Evolutionary conservation across 129 eudicot species (phyloP).

Genomic region (Sambucus nigra): DNA sequence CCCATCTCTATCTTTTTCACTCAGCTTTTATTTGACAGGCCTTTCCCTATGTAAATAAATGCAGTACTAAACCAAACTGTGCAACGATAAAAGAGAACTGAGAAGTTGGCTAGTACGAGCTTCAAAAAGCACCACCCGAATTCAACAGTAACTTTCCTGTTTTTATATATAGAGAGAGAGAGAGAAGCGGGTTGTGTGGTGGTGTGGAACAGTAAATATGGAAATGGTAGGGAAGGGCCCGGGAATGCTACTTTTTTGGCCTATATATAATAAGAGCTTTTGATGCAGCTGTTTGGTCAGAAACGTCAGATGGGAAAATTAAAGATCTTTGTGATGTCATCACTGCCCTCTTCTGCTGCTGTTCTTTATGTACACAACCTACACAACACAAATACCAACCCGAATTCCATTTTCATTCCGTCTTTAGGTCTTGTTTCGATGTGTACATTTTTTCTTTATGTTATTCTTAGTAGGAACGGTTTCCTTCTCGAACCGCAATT

Average conservation of each 20-base stretch:
- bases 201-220: conserved; percentile 14
- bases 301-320: conserved; percentile 15
- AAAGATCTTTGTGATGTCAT: conserved; percentile 31
- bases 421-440: too few relatives aligned
- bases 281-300: conserved; percentile 37
- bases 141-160: conserved; percentile 5
- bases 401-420: too few relatives aligned
- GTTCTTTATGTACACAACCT: conserved; percentile 14
- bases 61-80: background rate
- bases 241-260: conserved; percentile 16
- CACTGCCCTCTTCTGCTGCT: conserved; percentile 26
- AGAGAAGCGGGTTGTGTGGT: conserved; percentile 1
- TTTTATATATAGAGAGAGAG: conserved; percentile 2
- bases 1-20: conserved; percentile 34
- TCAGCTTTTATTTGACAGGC: conserved; percentile 10
- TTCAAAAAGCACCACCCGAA: background rate
- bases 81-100: background rate
- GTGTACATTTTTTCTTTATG: too few relatives aligned
- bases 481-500: too few relatives aligned
- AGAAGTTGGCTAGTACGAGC: background rate
- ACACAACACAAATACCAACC: conserved; percentile 6
- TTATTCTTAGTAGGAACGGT: too few relatives aligned
- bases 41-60: background rate
- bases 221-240: too few relatives aligned
- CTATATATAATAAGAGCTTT: conserved; percentile 21